Base-by-base conservation (phyloP, 2,329 filamentous ascomycete genomes). In the Colletotrichum tofieldiae region DNA sequence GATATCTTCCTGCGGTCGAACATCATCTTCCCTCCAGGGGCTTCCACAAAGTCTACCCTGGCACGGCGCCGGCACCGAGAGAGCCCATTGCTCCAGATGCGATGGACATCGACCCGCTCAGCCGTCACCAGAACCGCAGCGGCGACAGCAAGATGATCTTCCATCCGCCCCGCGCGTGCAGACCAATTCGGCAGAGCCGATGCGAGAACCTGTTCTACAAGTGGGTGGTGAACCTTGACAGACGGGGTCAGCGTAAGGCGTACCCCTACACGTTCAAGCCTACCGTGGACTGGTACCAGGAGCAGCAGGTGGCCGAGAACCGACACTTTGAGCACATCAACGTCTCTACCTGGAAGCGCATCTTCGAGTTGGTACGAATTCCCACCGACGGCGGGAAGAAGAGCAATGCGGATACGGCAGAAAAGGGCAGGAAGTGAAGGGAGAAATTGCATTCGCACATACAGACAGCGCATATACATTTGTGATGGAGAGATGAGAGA, bases 281-380 rank as follows among this genome's bases (percentile, higher is more conserved):
- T 11, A 90, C 89, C 1, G 71, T 81, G 71, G 79, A 85, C 5
- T 91, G 89, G 89, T 91, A 90, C 73, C 75, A 75, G 4, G 80
- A 84, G 47, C 86, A 88, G 73, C 75, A 81, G 32, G 76, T 77
- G 1, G 45, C 65, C 5, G 86, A 87, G 75, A 86, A 86, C 2
- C 82, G 87, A 26, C 84, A 83, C 0, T 88, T 82, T 66, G 84
- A 85, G 63, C 87, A 90, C 72, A 79, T 91, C 5, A 76, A 78
- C 5, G 84, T 90, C 6, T 79, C 79, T 41, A 69, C 77, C 2
- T 90, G 85, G 83, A 79, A 85, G 41, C 75, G 66, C 8, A 79
- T 88, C 11, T 84, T 86, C 51, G 66, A 76, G 14, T 8, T 60
- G n/a, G 14, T 73, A 3, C 49, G 62, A 16, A 45, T 66, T 9